These are phyloP conservation scores for Lentinus tigrinus DNA, from an alignment of 768 basidiomycete genomes.

Conservation along the genomic window DNA sequence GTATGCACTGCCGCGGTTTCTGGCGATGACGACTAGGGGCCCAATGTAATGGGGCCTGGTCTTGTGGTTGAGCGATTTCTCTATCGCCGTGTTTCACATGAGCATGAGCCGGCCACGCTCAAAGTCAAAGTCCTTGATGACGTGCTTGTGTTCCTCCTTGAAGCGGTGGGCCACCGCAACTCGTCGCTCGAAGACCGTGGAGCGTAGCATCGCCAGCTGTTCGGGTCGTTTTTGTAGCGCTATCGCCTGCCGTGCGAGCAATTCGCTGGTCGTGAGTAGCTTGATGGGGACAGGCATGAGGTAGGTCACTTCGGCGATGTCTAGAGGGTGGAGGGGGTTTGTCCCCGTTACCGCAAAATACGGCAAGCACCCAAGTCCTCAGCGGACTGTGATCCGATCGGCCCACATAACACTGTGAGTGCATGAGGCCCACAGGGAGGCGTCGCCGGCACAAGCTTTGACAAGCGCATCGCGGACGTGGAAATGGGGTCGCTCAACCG, in stretches of 20 bases:
- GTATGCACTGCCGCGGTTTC: constrained; percentile 17
- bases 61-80: constrained; percentile 21
- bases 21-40: constrained; percentile 16
- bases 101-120: constrained; percentile 23
- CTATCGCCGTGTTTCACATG: constrained; percentile 22
- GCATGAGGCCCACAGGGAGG: constrained; percentile 31
- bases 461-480: constrained; percentile 34
- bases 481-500: constrained; percentile 31
- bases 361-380: constrained; percentile 30
- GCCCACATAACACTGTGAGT: constrained; percentile 33
- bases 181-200: neutral
- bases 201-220: neutral
- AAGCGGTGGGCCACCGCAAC: neutral
- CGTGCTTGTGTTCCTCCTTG: neutral
- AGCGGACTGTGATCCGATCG: constrained; percentile 28
- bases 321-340: constrained; percentile 15
- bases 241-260: neutral
- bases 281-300: neutral
- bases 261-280: constrained; percentile 9
- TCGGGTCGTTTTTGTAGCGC: constrained; percentile 11
- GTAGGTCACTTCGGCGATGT: constrained; percentile 14
- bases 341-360: constrained; percentile 9
- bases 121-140: constrained; percentile 25
- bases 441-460: constrained; percentile 33
- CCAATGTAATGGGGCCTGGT: constrained; percentile 21